Evolutionary conservation across 257 asterid species (phyloP), one percentile per base, ranked within the genome.

Genomic region (Jaltomata sinuosa): DNA sequence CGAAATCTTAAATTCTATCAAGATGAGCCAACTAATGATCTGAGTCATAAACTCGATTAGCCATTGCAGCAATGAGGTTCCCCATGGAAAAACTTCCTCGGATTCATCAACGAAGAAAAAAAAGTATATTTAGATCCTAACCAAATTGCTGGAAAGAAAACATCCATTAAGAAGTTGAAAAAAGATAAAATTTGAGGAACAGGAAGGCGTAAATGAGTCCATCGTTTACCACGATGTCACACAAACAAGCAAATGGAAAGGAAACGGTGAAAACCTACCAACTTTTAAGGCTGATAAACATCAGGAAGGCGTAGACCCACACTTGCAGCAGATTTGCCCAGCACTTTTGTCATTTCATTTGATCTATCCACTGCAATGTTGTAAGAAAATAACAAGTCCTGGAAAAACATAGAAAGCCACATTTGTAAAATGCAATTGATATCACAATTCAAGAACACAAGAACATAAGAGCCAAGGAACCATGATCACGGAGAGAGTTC

Each of bases 241-340:
- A 42, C 2, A 74, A 31, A 14, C 81, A 76, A 47, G 59, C 8
- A 0, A 76, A 82, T 19, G 59, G 64, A 67, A 40, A 14, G 27
- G 25, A 6, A 72, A 25, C 31, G 16, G 18, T 7, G 14, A 45
- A 64, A 80, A 65, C 90, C 84, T 71, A 90, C 92, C 89, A 49
- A 25, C 79, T 53, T 84, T 91, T 88, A 94, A 22, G 92, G 77
- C 93, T 89, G 87, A 88, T 94, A 94, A 79, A 83, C 96, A 4
- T 94, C 91, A 27, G 98, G 98, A 87, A 96, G 98, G 84, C 84
- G 92, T 78, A 96, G 97, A 83, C 98, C 99, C n/a, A 96, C 99
- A 27, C 98, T 94, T 36, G 98, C 92, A 80, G 97, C 99, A 86
- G 98, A 96, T 90, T 92, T 96, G 16, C 93, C 90, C 5, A 96